These are phyloP conservation scores for Kazachstania sp. DNA, from an alignment of 1,139 yeast genomes.

Conservation along the genomic window DNA sequence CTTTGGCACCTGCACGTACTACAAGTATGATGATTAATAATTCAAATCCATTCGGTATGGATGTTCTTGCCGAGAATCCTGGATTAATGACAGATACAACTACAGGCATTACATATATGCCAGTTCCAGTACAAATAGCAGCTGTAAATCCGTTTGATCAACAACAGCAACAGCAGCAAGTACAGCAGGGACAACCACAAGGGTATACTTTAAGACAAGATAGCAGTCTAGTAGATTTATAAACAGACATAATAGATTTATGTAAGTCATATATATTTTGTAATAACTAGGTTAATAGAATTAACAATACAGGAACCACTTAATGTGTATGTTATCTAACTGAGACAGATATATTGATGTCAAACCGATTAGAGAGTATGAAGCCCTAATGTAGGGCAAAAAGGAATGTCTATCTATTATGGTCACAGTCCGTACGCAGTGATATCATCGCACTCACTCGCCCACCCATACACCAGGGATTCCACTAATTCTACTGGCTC, in stretches of 20 bases:
- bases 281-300: too few relatives aligned
- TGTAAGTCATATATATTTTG: background rate
- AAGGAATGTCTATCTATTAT: too few relatives aligned
- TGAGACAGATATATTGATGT: too few relatives aligned
- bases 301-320: too few relatives aligned
- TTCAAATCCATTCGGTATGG: background rate
- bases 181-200: conserved; percentile 4
- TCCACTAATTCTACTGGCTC: background rate
- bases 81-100: conserved; percentile 1
- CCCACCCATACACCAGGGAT: background rate
- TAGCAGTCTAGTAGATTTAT: conserved; percentile 5
- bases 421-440: too few relatives aligned
- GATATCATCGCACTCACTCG: background rate
- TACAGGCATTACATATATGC: conserved; percentile 6
- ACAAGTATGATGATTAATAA: conserved; percentile 6
- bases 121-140: conserved; percentile 9
- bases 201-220: conserved; percentile 1
- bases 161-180: conserved; percentile 8
- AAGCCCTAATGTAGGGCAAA: too few relatives aligned
- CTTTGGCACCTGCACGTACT: conserved; percentile 5
- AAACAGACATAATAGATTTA: background rate
- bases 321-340: too few relatives aligned
- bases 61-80: background rate
- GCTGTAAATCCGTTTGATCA: conserved; percentile 8
- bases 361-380: too few relatives aligned